Evolutionary conservation across 2,329 filamentous ascomycete species (phyloP).

Genomic region (Ophiostoma ulmi): DNA sequence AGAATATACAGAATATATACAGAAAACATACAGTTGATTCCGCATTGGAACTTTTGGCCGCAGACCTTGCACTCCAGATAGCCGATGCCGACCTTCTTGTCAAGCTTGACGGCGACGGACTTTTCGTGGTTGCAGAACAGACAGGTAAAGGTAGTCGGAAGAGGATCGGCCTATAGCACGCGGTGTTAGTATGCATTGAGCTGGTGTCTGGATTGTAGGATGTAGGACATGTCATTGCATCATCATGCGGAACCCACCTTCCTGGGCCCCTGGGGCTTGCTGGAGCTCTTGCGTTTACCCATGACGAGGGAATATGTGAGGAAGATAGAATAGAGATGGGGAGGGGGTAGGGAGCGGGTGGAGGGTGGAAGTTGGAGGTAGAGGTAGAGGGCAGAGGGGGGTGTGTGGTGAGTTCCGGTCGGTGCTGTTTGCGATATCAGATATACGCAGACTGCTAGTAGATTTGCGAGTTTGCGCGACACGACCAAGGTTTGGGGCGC

Average conservation of each 20-base stretch:
- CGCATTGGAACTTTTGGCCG: conserved; percentile 87
- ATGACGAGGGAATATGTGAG: conserved; percentile 35
- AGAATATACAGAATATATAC: conserved; percentile 36
- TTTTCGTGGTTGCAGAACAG: conserved; percentile 99
- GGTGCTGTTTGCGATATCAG: not conserved
- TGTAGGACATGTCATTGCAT: not conserved
- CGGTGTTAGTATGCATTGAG: not conserved
- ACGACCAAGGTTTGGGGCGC: conserved; percentile 6
- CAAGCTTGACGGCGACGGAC: conserved; percentile 81
- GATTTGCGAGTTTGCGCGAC: conserved; percentile 6
- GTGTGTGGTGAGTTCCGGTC: not conserved
- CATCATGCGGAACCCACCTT: conserved; percentile 53
- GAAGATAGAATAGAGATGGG: not conserved
- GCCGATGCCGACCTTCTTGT: conserved; percentile 87
- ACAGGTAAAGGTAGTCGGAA: conserved; percentile 84
- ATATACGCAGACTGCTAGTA: not conserved
- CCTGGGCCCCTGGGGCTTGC: conserved; percentile 74
- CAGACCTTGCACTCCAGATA: conserved; percentile 87
- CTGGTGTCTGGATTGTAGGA: not conserved
- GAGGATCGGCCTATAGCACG: conserved; percentile 55
- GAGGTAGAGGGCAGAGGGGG: not conserved
- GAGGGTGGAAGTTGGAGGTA: not conserved
- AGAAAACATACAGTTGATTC: conserved; percentile 71
- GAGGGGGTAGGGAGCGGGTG: not conserved
- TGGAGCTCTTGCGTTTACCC: conserved; percentile 91